A percentile compares a stretch with the other conserved stretches of the same genome.
Evolutionary conservation across 2,329 filamentous ascomycete genomes (phyloP).

Genomic region (Pseudocercospora crystallina): DNA sequence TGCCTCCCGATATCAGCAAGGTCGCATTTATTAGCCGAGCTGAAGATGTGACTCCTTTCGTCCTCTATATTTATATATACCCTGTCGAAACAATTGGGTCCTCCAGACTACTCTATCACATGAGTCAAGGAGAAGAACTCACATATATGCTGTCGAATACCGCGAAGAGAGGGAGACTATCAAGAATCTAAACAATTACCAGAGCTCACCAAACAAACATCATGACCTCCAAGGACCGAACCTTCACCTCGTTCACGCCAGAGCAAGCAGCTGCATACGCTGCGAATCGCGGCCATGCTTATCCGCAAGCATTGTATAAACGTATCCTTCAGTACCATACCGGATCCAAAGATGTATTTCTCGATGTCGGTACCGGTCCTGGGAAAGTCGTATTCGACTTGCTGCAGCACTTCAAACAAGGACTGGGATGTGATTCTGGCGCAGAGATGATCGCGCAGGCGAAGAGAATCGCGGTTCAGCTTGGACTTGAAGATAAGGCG

Average conservation of each 20-base stretch:
- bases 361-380: constrained; percentile 61
- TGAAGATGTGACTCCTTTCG: too few species aligned
- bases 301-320: constrained; percentile 50
- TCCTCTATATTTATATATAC: too few species aligned
- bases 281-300: constrained; percentile 40
- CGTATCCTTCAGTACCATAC: constrained; percentile 49
- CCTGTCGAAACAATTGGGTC: too few species aligned
- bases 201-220: neutral
- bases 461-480: constrained; percentile 19
- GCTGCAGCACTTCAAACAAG: constrained; percentile 47
- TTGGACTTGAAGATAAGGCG: constrained; percentile 7
- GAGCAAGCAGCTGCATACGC: constrained; percentile 50
- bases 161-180: too few species aligned
- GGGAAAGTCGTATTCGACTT: constrained; percentile 51
- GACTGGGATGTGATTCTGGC: constrained; percentile 54
- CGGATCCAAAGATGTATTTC: constrained; percentile 41
- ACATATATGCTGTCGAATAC: too few species aligned
- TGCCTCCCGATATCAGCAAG: too few species aligned
- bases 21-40: too few species aligned
- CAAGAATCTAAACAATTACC: too few species aligned
- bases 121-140: too few species aligned
- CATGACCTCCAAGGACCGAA: constrained; percentile 37
- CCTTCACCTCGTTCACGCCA: constrained; percentile 48
- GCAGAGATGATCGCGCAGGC: constrained; percentile 56
- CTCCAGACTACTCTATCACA: too few species aligned